Conservation (phyloP, 345 rosid genomes). For the Eucalyptus polyanthemos region DNA sequence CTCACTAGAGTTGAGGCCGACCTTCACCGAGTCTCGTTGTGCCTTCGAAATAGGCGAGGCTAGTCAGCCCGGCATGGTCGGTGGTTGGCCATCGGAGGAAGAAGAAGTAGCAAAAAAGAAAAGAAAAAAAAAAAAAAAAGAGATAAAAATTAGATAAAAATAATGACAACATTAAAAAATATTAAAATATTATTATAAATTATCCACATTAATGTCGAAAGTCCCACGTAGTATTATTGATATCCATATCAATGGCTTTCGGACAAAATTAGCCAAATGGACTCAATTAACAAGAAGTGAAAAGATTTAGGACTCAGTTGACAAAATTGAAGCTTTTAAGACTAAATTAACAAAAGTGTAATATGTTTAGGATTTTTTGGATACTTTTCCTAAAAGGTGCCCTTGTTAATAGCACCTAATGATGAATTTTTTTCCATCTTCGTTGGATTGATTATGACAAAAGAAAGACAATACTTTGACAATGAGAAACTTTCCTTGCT, state of each 20-base stretch:
- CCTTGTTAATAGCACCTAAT: neutral
- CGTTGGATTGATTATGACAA: neutral
- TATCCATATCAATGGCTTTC: too few species aligned
- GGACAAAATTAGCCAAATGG: fast-evolving
- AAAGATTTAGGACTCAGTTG: fast-evolving
- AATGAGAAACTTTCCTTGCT: neutral
- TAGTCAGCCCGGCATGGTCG: fast-evolving
- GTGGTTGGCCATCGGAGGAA: too few species aligned
- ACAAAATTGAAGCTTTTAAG: fast-evolving
- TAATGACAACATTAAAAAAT: too few species aligned
- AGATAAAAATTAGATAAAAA: too few species aligned
- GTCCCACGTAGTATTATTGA: fast-evolving
- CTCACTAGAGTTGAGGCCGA: fast-evolving
- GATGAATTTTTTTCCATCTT: neutral
- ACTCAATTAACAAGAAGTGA: too few species aligned
- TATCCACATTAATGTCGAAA: fast-evolving
- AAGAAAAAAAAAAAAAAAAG: fast-evolving
- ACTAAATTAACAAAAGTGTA: too few species aligned
- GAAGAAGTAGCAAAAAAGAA: too few species aligned
- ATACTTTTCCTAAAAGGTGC: too few species aligned
- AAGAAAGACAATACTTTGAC: neutral
- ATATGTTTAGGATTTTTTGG: too few species aligned
- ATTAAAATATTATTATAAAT: too few species aligned
- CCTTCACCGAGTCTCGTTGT: fast-evolving
- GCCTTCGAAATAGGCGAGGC: too few species aligned